A percentile compares a stretch with the other conserved stretches of the same genome.
These are phyloP conservation scores for Auricularia cornea DNA, from an alignment of 768 basidiomycete species.

Conservation along the genomic window DNA sequence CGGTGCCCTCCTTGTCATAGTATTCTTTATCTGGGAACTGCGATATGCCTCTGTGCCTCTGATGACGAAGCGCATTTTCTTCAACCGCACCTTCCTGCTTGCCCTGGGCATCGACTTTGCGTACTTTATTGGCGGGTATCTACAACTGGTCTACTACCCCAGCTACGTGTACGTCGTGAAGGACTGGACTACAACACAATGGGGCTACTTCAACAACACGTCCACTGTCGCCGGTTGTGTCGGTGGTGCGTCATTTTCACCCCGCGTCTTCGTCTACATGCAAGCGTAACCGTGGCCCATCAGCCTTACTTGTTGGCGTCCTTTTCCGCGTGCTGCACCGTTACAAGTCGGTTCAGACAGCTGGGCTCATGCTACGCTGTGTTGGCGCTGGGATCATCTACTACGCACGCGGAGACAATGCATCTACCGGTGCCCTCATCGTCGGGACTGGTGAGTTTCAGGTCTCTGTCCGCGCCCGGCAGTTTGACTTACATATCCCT, in stretches of 20 bases:
- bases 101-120: constrained; percentile 10
- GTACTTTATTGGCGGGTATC: not conserved
- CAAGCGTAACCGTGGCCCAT: no score
- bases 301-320: constrained; percentile 36
- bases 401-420: constrained; percentile 15
- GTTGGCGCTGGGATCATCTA: constrained; percentile 24
- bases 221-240: constrained; percentile 33
- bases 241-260: constrained; percentile 7
- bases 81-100: constrained; percentile 29
- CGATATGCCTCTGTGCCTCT: constrained; percentile 26
- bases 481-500: not conserved
- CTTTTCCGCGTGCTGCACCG: constrained; percentile 34
- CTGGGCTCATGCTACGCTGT: constrained; percentile 25
- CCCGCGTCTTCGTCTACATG: not conserved
- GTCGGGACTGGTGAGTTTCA: constrained; percentile 15
- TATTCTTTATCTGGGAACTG: constrained; percentile 25
- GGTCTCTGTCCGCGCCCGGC: not conserved
- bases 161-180: not conserved
- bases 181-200: constrained; percentile 20
- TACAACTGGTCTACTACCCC: not conserved
- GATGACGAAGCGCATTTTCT: constrained; percentile 24
- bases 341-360: constrained; percentile 38
- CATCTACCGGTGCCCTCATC: constrained; percentile 29
- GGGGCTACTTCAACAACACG: constrained; percentile 17
- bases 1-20: constrained; percentile 20